phyloP scores from a whole-genome alignment of 768 basidiomycete species.

The Zangia roseola region DNA sequence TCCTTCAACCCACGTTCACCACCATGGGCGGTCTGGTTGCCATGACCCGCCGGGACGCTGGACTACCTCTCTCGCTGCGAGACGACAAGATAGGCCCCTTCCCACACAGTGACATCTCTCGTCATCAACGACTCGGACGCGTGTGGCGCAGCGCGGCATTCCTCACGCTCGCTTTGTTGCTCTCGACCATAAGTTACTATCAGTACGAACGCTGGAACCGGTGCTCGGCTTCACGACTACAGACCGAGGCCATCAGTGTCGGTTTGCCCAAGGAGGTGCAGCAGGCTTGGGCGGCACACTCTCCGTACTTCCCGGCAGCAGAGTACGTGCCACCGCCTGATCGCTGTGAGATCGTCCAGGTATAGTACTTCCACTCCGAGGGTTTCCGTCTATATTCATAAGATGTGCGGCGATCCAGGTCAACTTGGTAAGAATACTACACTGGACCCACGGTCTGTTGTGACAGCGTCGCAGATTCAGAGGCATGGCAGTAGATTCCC shows the following conservation, averaged over 20 bases:
- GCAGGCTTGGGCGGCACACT: constrained; percentile 57
- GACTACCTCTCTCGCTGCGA: constrained; percentile 7
- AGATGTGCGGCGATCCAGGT: constrained; percentile 13
- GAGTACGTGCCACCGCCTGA: constrained; percentile 46
- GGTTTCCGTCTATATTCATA: neutral
- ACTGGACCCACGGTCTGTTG: neutral
- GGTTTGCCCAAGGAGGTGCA: constrained; percentile 24
- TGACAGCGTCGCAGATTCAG: constrained; percentile 52
- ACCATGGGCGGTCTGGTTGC: neutral
- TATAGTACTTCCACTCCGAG: constrained; percentile 20
- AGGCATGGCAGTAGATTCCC: constrained; percentile 82
- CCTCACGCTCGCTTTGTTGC: constrained; percentile 15
- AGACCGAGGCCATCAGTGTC: neutral
- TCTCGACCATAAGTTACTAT: constrained; percentile 14
- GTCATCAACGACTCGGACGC: constrained; percentile 4
- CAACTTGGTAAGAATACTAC: constrained; percentile 26
- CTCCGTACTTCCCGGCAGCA: constrained; percentile 54
- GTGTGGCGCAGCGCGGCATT: constrained; percentile 2
- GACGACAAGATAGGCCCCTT: constrained; percentile 3
- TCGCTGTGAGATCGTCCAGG: constrained; percentile 57
- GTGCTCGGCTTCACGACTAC: neutral
- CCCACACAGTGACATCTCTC: neutral
- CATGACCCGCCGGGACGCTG: neutral
- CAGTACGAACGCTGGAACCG: constrained; percentile 8
- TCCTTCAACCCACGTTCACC: constrained; percentile 6